These are phyloP conservation scores for Beta macrorhiza DNA, from an alignment of 179 eudicot genomes.

Conservation along the genomic window DNA sequence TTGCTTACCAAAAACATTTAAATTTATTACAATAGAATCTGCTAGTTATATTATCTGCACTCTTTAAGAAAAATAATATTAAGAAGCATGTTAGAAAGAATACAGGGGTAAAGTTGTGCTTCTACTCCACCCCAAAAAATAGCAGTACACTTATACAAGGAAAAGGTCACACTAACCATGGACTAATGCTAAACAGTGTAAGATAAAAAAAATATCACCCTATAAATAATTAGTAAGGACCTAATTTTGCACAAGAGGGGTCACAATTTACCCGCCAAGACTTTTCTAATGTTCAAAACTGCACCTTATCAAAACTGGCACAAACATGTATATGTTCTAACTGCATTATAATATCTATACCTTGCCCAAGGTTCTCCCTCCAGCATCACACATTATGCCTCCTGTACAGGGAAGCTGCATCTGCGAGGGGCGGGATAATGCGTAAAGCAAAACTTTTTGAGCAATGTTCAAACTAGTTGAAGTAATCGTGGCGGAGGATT, in stretches of 20 bases:
- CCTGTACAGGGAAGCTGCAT: conserved; percentile 19
- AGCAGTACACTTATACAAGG: conserved; percentile 5
- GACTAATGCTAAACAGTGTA: conserved; percentile 10
- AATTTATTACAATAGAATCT: no score
- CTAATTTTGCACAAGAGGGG: conserved; percentile 13
- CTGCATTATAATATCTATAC: not conserved
- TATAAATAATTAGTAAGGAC: conserved; percentile 1
- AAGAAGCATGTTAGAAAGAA: not conserved
- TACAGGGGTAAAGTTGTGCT: not conserved
- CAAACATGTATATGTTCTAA: conserved; percentile 17
- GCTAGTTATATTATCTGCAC: no score
- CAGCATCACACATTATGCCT: conserved; percentile 10
- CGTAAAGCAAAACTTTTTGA: not conserved
- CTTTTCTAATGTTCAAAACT: not conserved
- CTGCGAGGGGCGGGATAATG: not conserved
- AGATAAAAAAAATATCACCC: not conserved
- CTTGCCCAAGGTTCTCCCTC: conserved; percentile 7
- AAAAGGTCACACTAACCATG: conserved; percentile 3
- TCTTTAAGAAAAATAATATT: not conserved
- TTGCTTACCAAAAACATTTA: no score
- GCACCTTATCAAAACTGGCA: not conserved
- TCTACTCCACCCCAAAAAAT: not conserved
- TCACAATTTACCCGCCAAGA: conserved; percentile 15
- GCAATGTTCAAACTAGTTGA: conserved; percentile 35
- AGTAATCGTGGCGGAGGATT: conserved; percentile 59